Percentiles rank a stretch among this genome's conserved stretches.
These are phyloP conservation scores for Chalciporus chontae DNA, from an alignment of 768 basidiomycete species.

Conservation along the genomic window DNA sequence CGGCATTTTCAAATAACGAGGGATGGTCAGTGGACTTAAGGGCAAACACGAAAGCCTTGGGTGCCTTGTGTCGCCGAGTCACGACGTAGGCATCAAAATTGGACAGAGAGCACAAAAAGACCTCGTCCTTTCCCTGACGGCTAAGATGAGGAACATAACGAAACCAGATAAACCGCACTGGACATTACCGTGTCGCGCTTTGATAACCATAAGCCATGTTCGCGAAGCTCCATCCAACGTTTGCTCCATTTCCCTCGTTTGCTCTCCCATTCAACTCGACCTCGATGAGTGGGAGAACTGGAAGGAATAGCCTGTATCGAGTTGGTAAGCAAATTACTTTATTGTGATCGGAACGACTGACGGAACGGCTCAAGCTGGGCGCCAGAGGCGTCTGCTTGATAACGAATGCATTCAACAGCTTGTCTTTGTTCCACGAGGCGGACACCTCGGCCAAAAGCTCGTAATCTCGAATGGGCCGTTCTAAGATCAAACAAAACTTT, in stretches of 20 bases:
- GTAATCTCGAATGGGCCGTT: slow-evolving; percentile 86
- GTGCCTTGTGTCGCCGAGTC: slow-evolving; percentile 73
- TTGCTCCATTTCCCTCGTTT: slow-evolving; percentile 97
- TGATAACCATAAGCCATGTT: slow-evolving; percentile 81
- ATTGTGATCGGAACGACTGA: slow-evolving; percentile 34
- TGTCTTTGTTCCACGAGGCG: slow-evolving; percentile 85
- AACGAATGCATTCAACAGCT: slow-evolving; percentile 75
- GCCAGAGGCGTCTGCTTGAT: slow-evolving; percentile 72
- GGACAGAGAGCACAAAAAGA: slow-evolving; percentile 76
- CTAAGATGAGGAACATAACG: slow-evolving; percentile 4
- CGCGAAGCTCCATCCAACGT: slow-evolving; percentile 82
- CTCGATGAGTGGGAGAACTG: slow-evolving; percentile 40
- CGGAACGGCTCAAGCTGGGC: slow-evolving; percentile 52
- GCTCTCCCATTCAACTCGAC: slow-evolving; percentile 84
- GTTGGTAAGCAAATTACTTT: slow-evolving; percentile 42
- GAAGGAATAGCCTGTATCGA: slow-evolving; percentile 47
- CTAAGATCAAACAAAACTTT: slow-evolving; percentile 38
- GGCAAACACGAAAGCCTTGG: slow-evolving; percentile 82
- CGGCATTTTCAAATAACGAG: slow-evolving; percentile 80
- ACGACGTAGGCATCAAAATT: slow-evolving; percentile 87
- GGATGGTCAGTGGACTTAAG: slow-evolving; percentile 87
- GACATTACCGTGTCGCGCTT: slow-evolving; percentile 81
- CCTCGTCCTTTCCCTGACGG: slow-evolving; percentile 77
- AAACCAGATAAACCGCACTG: not conserved
- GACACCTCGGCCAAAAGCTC: slow-evolving; percentile 79